Base-by-base conservation (phyloP, 1,284 basidiomycete species). In the Boletellus deceptivus region DNA sequence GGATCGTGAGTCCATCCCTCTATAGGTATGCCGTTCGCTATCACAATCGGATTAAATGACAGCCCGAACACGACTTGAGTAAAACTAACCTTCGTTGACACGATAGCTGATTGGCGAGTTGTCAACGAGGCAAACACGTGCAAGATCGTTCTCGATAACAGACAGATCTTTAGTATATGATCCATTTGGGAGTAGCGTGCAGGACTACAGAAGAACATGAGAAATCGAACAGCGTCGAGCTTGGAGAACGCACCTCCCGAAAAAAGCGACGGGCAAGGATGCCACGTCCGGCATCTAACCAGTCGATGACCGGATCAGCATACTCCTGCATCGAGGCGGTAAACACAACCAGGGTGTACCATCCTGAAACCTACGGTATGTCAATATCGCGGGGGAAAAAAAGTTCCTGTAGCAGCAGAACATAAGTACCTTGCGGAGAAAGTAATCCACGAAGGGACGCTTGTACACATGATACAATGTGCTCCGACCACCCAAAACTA, bases 1-100 rank as follows among this genome's bases (percentile, higher is more conserved):
- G 94, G 95, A 71, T 99, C 97, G 56, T 94, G 89, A 17, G 94
- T 98, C 96, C 96, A 99, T 40, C 96, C 96, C 75, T 99, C 96
- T 68, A 99, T 93, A 31, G 96, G 97, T 60, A 99, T 93, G 42
- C 95, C 96, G 70, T 99, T 99, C 42, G 92, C 95, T 93, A 62
- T 41, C 44, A 50, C 46, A 31, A 51, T 33, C 25, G 16, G 6
- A 48, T 55, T 43, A 53, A 49, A 34, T 42, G 39, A 56, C 43
- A 53, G 16, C 29, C 39, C 40, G n/a, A 33, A 46, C 13, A 38
- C 11, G 24, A 52, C 11, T 17, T 17, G 27, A 39, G 36, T 7
- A 3, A 46, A 18, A 73, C 86, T 65, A 50, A 93, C 95, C 89
- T 83, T 93, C 91, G 67, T 98, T 94, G 60, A 92, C 82, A 53